Base-by-base conservation (phyloP, 2,329 filamentous ascomycete genomes). In the Colletotrichum trifolii region DNA sequence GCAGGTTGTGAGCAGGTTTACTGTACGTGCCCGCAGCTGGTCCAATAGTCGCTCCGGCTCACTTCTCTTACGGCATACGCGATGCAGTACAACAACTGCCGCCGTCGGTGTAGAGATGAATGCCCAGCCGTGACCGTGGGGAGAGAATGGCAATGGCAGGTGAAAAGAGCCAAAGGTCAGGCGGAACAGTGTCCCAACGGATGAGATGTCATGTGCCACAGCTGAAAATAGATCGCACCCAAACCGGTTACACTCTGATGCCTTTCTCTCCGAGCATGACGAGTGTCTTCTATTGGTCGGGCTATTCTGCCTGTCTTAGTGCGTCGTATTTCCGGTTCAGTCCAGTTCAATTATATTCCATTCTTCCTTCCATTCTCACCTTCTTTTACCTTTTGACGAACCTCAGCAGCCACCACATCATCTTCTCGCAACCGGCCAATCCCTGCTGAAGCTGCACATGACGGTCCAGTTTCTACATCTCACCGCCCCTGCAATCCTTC, bases 191-290 rank as follows among this genome's bases (percentile, higher is more conserved):
- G n/a, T 25, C 25, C 25, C 25, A 25, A 25, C 25, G 25, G 25
- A 25, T 25, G 17, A 17, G 40, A 17, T 56, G 3, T 25, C 39
- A 34, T 62, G 58, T 52, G 63, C 63, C 58, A 63, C 58, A 35
- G 47, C 58, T 63, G 47, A 62, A 57, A 43, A 48, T 45, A 53
- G 63, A 45, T 13, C 49, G n/a, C 33, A 10, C 9, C 53, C 33
- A 35, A 48, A n/a, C 43, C 13, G 15, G 11, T 17, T 36, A 48
- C 10, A 43, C 25, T 7, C 39, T 34, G 13, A 15, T 15, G 9
- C 34, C 33, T n/a, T 35, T 38, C 4, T 36, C 1, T 33, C 13
- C 2, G 17, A 39, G 40, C 13, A 3, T 39, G 43, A 36, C 49
- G 35, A 15, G 15, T 8, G n/a, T n/a, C 17, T 2, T 54, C 36